phyloP scores from a whole-genome alignment of 179 eudicot species.

The Silene noctiflora region DNA sequence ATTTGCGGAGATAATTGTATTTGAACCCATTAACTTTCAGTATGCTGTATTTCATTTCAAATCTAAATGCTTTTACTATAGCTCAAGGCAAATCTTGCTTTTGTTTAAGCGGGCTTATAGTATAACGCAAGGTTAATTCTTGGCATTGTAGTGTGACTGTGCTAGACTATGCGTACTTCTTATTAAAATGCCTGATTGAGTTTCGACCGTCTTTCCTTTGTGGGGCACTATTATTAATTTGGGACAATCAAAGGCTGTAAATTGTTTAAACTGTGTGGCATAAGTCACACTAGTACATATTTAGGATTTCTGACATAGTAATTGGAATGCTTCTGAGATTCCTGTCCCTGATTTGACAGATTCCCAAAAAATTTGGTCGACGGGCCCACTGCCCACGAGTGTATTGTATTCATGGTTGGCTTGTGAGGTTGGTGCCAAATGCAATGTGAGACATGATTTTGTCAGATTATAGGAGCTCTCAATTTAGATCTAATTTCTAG shows the following conservation, averaged over 20 bases:
- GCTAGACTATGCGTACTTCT: too few relatives aligned
- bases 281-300: neutral
- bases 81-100: too few relatives aligned
- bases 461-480: slow-evolving; percentile 26
- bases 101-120: neutral
- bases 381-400: slow-evolving; percentile 22
- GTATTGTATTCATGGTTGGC: neutral
- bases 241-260: neutral
- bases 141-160: neutral
- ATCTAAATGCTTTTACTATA: neutral
- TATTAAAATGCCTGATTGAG: too few relatives aligned
- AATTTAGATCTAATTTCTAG: slow-evolving; percentile 22
- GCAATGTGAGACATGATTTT: slow-evolving; percentile 21
- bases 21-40: neutral
- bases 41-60: neutral
- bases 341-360: slow-evolving; percentile 14
- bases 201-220: too few relatives aligned
- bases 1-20: neutral
- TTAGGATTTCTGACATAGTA: slow-evolving; percentile 4
- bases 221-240: neutral
- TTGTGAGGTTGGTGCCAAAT: slow-evolving; percentile 10
- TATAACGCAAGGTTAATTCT: too few relatives aligned
- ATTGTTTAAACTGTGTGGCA: too few relatives aligned
- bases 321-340: neutral
- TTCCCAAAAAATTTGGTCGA: slow-evolving; percentile 14